These are phyloP conservation scores for Morella rubra DNA, from an alignment of 306 rosid genomes.

Conservation along the genomic window DNA sequence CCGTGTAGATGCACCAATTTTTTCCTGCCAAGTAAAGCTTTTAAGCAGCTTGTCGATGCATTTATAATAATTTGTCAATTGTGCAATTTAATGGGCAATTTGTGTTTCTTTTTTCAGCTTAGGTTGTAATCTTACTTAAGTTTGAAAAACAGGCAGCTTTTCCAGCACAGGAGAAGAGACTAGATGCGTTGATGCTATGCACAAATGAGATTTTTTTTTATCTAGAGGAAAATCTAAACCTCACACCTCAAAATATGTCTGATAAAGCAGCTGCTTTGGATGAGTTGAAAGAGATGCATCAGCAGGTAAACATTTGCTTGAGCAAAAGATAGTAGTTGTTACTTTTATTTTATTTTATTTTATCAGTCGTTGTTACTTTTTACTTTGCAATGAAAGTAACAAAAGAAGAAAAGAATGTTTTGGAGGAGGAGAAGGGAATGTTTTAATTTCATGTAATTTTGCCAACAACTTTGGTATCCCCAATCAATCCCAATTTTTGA, in stretches of 20 bases:
- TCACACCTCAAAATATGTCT: conserved; percentile 76
- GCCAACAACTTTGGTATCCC: conserved; percentile 34
- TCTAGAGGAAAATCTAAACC: conserved; percentile 89
- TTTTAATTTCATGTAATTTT: background rate
- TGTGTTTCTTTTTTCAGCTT: conserved; percentile 24
- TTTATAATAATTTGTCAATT: conserved; percentile 7
- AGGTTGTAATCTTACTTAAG: conserved; percentile 21
- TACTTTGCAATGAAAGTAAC: background rate
- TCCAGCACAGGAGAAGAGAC: conserved; percentile 86
- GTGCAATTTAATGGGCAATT: conserved; percentile 1
- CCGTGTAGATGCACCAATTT: background rate
- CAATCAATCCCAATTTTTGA: conserved; percentile 23
- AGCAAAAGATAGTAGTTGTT: background rate
- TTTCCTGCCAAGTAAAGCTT: conserved; percentile 12
- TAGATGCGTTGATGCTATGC: conserved; percentile 83
- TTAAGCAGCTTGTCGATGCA: background rate
- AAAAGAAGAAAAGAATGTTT: background rate
- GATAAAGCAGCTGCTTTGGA: conserved; percentile 80
- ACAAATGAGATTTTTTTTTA: conserved; percentile 68
- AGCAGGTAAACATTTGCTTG: conserved; percentile 52
- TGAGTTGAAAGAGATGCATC: conserved; percentile 91
- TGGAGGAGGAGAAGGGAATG: background rate
- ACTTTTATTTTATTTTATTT: no score
- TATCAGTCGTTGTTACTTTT: background rate
- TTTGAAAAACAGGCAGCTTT: conserved; percentile 67